phyloP scores from a whole-genome alignment of 2,329 filamentous ascomycete species.

The Plenodomus tracheiphilus region DNA sequence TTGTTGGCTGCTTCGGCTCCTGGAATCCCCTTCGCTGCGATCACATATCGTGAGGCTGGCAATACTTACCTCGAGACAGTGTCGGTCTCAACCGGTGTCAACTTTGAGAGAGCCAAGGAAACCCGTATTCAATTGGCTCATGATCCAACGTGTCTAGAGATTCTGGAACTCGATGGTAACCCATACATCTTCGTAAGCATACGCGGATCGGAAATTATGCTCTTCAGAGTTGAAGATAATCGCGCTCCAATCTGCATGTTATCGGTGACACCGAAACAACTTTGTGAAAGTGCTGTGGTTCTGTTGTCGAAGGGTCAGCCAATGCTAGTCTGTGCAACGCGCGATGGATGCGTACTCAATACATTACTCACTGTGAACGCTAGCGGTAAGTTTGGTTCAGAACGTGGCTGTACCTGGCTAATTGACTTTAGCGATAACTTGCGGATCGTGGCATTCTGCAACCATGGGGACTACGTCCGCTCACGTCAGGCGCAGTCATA shows the following conservation, averaged over 20 bases:
- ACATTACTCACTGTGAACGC: constrained; percentile 3
- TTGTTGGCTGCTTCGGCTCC: constrained; percentile 26
- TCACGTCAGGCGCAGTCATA: constrained; percentile 25
- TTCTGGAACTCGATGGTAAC: constrained; percentile 23
- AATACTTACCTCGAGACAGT: constrained; percentile 27
- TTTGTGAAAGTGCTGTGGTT: constrained; percentile 38
- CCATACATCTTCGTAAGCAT: constrained; percentile 35
- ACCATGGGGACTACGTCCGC: constrained; percentile 37
- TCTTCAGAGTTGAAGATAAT: constrained; percentile 23
- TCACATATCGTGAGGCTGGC: constrained; percentile 22
- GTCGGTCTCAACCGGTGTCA: constrained; percentile 18
- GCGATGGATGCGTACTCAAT: constrained; percentile 38
- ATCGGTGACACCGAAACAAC: constrained; percentile 13
- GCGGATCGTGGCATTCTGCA: constrained; percentile 9
- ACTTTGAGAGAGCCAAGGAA: constrained; percentile 11
- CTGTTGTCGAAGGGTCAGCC: constrained; percentile 11
- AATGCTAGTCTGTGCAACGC: constrained; percentile 41
- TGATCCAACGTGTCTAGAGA: constrained; percentile 41
- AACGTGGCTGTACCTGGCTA: not conserved
- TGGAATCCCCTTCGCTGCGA: constrained; percentile 19
- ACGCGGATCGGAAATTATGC: constrained; percentile 23
- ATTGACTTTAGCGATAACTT: constrained; percentile 4
- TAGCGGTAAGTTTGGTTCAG: constrained; percentile 8
- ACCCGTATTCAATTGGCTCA: constrained; percentile 18
- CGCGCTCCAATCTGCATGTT: constrained; percentile 9